Evolutionary conservation across 2,329 filamentous ascomycete species (phyloP).

Genomic region (Thelonectria rubi): DNA sequence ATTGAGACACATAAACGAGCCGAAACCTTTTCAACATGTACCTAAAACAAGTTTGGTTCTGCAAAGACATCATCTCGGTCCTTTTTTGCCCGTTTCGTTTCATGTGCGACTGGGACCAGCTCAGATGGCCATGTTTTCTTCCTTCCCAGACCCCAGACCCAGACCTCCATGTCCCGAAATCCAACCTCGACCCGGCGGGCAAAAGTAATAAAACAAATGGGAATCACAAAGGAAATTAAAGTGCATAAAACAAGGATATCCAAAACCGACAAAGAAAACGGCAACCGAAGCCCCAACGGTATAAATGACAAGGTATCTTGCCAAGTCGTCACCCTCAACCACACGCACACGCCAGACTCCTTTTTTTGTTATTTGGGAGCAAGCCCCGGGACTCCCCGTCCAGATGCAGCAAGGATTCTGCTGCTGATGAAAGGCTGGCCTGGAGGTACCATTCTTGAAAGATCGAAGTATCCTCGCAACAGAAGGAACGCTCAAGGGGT

Average conservation of each 20-base stretch:
- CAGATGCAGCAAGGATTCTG: conserved; percentile 14
- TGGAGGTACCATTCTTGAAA: conserved; percentile 8
- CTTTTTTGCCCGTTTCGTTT: conserved; percentile 10
- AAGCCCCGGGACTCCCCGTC: conserved; percentile 17
- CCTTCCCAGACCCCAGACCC: neutral
- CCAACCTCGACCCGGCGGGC: conserved; percentile 17
- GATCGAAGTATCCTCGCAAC: conserved; percentile 31
- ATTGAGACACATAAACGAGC: conserved; percentile 11
- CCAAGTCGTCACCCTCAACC: neutral
- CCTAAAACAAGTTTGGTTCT: conserved; percentile 8
- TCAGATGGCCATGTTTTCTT: conserved; percentile 15
- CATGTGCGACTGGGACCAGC: conserved; percentile 23
- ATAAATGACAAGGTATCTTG: neutral
- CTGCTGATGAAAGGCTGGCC: conserved; percentile 6
- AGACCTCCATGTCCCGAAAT: conserved; percentile 1
- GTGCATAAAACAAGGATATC: conserved; percentile 22
- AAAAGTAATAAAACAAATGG: conserved; percentile 5
- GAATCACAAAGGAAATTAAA: neutral
- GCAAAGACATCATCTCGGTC: conserved; percentile 17
- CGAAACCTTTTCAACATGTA: conserved; percentile 10
- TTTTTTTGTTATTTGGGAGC: conserved; percentile 5
- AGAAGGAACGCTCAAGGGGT: conserved; percentile 8
- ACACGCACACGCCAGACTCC: neutral
- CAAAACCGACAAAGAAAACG: conserved; percentile 3
- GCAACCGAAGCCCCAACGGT: neutral